phyloP scores from a whole-genome alignment of 345 rosid genomes.

The Lepidium didymum region DNA sequence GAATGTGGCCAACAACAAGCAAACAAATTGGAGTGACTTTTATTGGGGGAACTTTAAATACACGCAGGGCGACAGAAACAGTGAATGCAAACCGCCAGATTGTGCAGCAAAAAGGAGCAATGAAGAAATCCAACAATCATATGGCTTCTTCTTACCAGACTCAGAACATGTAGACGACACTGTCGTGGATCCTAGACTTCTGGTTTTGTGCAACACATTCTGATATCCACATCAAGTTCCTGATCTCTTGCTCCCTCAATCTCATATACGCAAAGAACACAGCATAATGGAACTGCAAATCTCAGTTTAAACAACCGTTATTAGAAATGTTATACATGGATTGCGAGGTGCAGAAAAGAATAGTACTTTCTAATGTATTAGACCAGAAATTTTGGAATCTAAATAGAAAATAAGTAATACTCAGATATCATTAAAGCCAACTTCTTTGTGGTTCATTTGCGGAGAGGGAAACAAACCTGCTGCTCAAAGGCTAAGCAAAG shows the following conservation, averaged over 20 bases:
- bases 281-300: constrained; percentile 76
- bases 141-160: constrained; percentile 10
- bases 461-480: constrained; percentile 48
- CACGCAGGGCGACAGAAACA: constrained; percentile 3
- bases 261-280: constrained; percentile 97
- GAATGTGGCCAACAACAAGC: background rate
- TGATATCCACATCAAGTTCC: constrained; percentile 97
- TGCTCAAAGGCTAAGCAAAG: constrained; percentile 96
- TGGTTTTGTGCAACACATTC: constrained; percentile 99
- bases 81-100: background rate
- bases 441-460: background rate
- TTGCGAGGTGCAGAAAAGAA: background rate
- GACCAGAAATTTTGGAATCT: background rate
- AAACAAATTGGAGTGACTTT: background rate
- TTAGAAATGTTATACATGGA: background rate
- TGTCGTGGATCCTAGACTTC: constrained; percentile 96
- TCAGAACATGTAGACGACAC: constrained; percentile 88
- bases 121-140: background rate
- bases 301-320: background rate
- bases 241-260: constrained; percentile 96
- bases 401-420: background rate
- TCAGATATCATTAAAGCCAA: background rate
- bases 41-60: constrained; percentile 3
- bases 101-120: background rate
- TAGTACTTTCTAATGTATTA: background rate